A percentile compares a stretch with the other conserved stretches of the same genome.
These are phyloP conservation scores for Cladosporium sp. DNA, from an alignment of 2,329 filamentous ascomycete genomes.

Conservation along the genomic window DNA sequence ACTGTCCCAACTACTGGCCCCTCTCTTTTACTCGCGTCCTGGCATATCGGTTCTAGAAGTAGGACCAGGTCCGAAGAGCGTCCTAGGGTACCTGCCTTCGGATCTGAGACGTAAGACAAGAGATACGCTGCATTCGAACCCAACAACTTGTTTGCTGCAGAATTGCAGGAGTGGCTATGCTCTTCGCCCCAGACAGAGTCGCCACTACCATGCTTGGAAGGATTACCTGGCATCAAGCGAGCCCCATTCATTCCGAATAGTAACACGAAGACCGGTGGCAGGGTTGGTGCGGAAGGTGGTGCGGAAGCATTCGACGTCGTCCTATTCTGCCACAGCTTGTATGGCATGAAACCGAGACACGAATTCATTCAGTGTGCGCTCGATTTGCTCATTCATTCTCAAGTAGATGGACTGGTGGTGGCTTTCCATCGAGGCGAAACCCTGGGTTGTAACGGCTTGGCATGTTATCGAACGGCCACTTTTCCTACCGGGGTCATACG, in stretches of 20 bases:
- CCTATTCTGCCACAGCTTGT: slow-evolving; percentile 66
- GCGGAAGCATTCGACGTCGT: slow-evolving; percentile 60
- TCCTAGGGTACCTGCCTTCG: too few species aligned
- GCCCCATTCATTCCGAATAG: too few species aligned
- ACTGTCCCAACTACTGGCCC: too few species aligned
- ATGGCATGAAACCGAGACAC: slow-evolving; percentile 56
- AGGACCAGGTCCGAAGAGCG: too few species aligned
- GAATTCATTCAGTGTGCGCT: slow-evolving; percentile 50
- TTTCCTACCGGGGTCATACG: slow-evolving; percentile 49
- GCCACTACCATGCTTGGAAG: slow-evolving; percentile 46
- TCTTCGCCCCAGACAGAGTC: slow-evolving; percentile 31
- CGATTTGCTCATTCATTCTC: slow-evolving; percentile 50
- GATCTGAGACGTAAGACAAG: slow-evolving; percentile 41
- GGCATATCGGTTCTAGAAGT: too few species aligned
- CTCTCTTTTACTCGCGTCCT: too few species aligned
- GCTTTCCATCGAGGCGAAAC: slow-evolving; percentile 57
- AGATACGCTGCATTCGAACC: slow-evolving; percentile 59
- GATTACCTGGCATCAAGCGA: slow-evolving; percentile 42
- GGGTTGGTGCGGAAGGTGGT: slow-evolving; percentile 23
- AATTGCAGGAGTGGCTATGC: slow-evolving; percentile 47
- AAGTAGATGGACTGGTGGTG: slow-evolving; percentile 48
- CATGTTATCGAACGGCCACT: slow-evolving; percentile 50
- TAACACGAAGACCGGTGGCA: too few species aligned
- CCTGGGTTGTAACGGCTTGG: slow-evolving; percentile 50
- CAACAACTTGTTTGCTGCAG: slow-evolving; percentile 48